These are phyloP conservation scores for Kluyveromyces dobzhanskii DNA, from an alignment of 805 yeast genomes.

Conservation along the genomic window DNA sequence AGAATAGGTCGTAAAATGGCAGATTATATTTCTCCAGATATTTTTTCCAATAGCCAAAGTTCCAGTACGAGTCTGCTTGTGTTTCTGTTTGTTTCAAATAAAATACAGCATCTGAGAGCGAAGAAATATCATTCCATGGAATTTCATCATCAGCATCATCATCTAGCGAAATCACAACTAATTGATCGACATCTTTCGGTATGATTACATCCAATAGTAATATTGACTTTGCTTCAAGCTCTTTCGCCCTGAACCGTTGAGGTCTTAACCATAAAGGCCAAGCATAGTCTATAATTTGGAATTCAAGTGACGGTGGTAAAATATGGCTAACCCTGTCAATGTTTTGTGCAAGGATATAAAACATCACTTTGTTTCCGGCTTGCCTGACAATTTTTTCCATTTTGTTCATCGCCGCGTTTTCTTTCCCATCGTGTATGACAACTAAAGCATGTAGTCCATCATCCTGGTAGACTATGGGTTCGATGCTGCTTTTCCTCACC, in stretches of 20 bases:
- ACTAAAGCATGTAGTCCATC: neutral
- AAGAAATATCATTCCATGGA: neutral
- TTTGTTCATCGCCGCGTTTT: neutral
- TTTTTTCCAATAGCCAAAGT: conserved; percentile 80
- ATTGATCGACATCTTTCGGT: conserved; percentile 65
- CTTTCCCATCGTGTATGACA: neutral
- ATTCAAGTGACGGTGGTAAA: neutral
- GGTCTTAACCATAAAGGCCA: conserved; percentile 90
- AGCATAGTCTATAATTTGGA: conserved; percentile 59
- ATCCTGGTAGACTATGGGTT: neutral
- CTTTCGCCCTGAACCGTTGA: conserved; percentile 71
- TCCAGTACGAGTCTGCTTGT: conserved; percentile 78
- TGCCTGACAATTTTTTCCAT: neutral
- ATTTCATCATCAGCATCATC: conserved; percentile 40
- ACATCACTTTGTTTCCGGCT: conserved; percentile 38
- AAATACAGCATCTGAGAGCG: conserved; percentile 53
- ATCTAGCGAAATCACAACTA: conserved; percentile 74
- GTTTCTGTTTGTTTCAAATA: conserved; percentile 77
- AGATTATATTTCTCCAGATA: conserved; percentile 45
- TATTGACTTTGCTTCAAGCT: conserved; percentile 83
- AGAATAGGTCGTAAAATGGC: conserved; percentile 70
- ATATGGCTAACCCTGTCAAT: neutral
- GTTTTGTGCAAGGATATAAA: conserved; percentile 43
- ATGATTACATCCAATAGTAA: conserved; percentile 80
- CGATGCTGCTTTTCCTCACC: conserved; percentile 4